Conservation (phyloP, 2,329 filamentous ascomycete species). For the Dactylellina leptospora region DNA sequence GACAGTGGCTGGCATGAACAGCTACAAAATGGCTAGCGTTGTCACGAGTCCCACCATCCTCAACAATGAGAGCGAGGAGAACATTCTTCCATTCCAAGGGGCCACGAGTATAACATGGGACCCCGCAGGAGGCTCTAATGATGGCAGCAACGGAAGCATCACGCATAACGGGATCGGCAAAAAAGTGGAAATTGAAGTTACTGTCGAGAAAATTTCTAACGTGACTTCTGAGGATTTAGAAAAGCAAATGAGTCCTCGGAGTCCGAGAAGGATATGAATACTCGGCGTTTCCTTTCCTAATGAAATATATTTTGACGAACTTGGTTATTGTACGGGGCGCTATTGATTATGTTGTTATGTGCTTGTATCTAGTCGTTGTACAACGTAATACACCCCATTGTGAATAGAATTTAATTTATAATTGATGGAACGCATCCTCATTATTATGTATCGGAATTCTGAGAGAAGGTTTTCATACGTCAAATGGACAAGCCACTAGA, state of each 20-base stretch:
- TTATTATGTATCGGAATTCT: no score
- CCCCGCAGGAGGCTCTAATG: constrained; percentile 6
- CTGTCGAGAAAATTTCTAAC: constrained; percentile 26
- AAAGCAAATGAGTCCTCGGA: constrained; percentile 14
- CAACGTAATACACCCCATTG: neutral
- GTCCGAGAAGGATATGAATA: constrained; percentile 29
- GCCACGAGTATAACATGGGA: constrained; percentile 9
- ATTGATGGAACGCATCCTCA: neutral
- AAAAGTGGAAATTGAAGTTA: constrained; percentile 43
- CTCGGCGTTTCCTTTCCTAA: neutral
- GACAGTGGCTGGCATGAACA: constrained; percentile 4
- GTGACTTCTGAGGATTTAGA: constrained; percentile 17
- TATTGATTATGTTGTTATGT: no score
- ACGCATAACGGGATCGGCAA: constrained; percentile 28
- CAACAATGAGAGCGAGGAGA: constrained; percentile 46
- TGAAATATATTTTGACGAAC: neutral
- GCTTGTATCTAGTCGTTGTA: neutral
- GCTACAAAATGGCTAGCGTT: constrained; percentile 33
- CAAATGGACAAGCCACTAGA: neutral
- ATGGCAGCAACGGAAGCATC: neutral
- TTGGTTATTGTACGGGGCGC: neutral
- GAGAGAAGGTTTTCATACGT: neutral
- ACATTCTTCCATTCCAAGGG: constrained; percentile 36
- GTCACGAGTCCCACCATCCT: constrained; percentile 28
- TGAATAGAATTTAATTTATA: neutral